These are phyloP conservation scores for Delphinella strobiligena DNA, from an alignment of 2,329 filamentous ascomycete genomes.

Conservation along the genomic window DNA sequence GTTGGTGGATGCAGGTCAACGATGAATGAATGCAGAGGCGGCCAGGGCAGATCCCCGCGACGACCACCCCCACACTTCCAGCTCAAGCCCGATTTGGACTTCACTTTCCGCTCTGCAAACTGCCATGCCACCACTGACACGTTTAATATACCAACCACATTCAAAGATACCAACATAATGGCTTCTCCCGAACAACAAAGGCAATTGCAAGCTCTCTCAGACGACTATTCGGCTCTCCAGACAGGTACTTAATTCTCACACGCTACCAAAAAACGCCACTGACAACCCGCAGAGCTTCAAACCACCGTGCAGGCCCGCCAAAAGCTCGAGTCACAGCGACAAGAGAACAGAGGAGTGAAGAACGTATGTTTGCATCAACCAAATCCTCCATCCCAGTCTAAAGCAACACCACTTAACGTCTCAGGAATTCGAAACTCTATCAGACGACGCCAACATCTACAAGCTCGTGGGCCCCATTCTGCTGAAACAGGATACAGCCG, in stretches of 20 bases:
- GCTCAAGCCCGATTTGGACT: too few relatives aligned
- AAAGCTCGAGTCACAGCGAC: slow-evolving; percentile 84
- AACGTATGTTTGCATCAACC: slow-evolving; percentile 41
- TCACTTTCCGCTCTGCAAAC: too few relatives aligned
- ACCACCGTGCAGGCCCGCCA: slow-evolving; percentile 66
- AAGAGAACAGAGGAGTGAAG: slow-evolving; percentile 83
- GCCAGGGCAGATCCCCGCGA: too few relatives aligned
- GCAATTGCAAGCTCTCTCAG: slow-evolving; percentile 67
- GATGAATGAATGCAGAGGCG: too few relatives aligned
- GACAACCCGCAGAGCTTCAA: slow-evolving; percentile 55
- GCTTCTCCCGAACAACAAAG: slow-evolving; percentile 51
- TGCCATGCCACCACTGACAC: too few relatives aligned
- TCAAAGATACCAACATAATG: too few relatives aligned
- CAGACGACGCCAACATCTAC: slow-evolving; percentile 81
- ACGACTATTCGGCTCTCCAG: slow-evolving; percentile 80
- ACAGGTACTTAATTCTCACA: slow-evolving; percentile 44
- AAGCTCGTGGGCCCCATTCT: slow-evolving; percentile 89
- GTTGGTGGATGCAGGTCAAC: too few relatives aligned
- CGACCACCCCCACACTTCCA: too few relatives aligned
- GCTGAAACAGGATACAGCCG: slow-evolving; percentile 83
- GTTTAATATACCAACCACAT: too few relatives aligned
- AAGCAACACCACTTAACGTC: background rate
- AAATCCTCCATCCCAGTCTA: background rate
- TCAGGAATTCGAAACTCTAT: slow-evolving; percentile 70
- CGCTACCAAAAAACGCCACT: background rate